Base-by-base conservation (phyloP, 1,139 yeast species). In the Geotrichum fermentans region DNA sequence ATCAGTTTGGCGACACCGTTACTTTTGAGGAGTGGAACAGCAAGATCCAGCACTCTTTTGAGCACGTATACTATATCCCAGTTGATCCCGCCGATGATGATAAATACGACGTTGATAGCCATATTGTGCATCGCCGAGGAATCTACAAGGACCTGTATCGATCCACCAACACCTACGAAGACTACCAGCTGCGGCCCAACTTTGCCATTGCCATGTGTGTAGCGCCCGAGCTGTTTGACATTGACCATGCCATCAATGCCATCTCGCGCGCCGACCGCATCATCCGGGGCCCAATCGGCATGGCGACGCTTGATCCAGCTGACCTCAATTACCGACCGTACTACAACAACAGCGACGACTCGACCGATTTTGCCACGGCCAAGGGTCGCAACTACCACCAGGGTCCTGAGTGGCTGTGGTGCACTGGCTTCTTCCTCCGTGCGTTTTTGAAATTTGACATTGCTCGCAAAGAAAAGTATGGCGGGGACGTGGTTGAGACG, bases 341-440 rank as follows among this genome's bases (percentile, higher is more conserved):
- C 69, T 92, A 92, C 67, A 72, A 73, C 59, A 92, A 92, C 63
- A 71, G 90, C 44, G 83, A 78, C 41, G 97, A 92, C 61, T 80
- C 78, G 47, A 79, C 76, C 7, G 96, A 92, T 65, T 92, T 89
- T 73, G 89, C 95, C 0, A 89, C 97, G 0, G 75, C 97, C 4
- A 89, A 89, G 68, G 98, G 98, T 16, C 77, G 97, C 61, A 92
- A 92, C 68, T 92, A 92, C 66, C 98, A 92, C 66, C 97, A 92
- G 68, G 98, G 98, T 1, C 98, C 98, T 1, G 98, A 92, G 65
- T 92, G 98, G 98, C 83, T 86, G 18, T 92, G 97, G 97, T 79
- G 82, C 54, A 74, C 77, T 37, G 98, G 98, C 1, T 89, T 80
- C 68, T 90, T 87, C 64, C 69, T 92, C 57, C 76, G 97, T 54